Evolutionary conservation across 2,329 filamentous ascomycete species (phyloP).

Genomic region (Trichophaea hybrida): DNA sequence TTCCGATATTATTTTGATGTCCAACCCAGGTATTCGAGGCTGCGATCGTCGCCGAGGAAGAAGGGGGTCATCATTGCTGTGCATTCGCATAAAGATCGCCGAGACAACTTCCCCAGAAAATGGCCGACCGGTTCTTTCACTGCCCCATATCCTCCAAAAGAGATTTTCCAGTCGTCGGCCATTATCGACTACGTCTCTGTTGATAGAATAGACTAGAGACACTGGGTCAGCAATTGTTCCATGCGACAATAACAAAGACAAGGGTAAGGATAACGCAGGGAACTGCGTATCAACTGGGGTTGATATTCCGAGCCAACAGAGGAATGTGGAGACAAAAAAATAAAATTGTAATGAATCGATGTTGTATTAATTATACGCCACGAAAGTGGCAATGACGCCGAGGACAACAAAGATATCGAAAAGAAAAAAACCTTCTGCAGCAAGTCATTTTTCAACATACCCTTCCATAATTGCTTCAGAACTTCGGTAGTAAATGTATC

Average conservation of each 20-base stretch:
- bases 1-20: not conserved
- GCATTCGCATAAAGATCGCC: slow-evolving; percentile 34
- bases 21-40: slow-evolving; percentile 3
- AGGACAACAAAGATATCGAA: slow-evolving; percentile 1
- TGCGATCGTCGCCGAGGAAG: slow-evolving; percentile 8
- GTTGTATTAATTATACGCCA: not conserved
- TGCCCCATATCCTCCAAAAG: slow-evolving; percentile 41
- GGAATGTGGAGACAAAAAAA: not conserved
- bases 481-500: slow-evolving; percentile 32
- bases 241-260: slow-evolving; percentile 10
- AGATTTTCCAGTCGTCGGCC: slow-evolving; percentile 38
- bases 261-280: slow-evolving; percentile 15
- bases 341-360: not conserved
- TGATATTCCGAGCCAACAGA: not conserved
- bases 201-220: slow-evolving; percentile 35
- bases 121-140: slow-evolving; percentile 29
- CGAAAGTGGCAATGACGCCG: not conserved
- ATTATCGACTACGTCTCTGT: slow-evolving; percentile 33
- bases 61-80: slow-evolving; percentile 26
- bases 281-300: slow-evolving; percentile 10
- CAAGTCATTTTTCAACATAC: slow-evolving; percentile 29
- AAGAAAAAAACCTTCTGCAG: slow-evolving; percentile 1
- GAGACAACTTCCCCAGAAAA: slow-evolving; percentile 34
- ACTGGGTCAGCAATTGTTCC: slow-evolving; percentile 14
- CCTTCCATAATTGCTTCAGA: slow-evolving; percentile 37